A percentile compares a stretch with the other conserved stretches of the same genome.
Evolutionary conservation across 2,329 filamentous ascomycete species (phyloP).

Genomic region (Aspergillus eucalypticola): DNA sequence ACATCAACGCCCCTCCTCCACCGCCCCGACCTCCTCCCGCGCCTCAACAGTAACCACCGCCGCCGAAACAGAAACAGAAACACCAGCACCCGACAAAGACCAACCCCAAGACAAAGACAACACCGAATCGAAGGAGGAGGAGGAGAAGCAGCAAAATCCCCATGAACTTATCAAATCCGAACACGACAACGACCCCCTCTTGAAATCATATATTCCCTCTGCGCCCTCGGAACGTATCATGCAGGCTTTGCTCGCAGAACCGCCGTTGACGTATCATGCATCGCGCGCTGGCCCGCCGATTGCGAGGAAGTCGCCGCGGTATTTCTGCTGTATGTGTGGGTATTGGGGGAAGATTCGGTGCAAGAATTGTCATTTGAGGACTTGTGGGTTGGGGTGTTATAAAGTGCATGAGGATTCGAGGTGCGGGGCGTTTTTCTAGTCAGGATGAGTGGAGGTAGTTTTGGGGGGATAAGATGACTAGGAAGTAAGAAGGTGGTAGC

Average conservation of each 20-base stretch:
- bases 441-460: not conserved
- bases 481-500: not conserved
- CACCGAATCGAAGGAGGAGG: not conserved
- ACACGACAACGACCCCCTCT: constrained; percentile 44
- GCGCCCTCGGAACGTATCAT: constrained; percentile 49
- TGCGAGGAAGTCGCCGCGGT: constrained; percentile 36
- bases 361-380: constrained; percentile 48
- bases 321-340: constrained; percentile 52
- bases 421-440: constrained; percentile 45
- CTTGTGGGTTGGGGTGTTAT: constrained; percentile 52
- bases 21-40: not conserved
- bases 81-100: constrained; percentile 7
- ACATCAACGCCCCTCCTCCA: not conserved
- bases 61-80: not conserved
- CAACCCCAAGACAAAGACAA: constrained; percentile 12
- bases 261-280: constrained; percentile 50
- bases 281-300: constrained; percentile 42
- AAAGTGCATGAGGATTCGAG: constrained; percentile 50
- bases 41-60: constrained; percentile 6
- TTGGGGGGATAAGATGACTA: not conserved
- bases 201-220: constrained; percentile 44
- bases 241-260: constrained; percentile 47
- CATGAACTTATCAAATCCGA: constrained; percentile 36
- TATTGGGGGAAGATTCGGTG: constrained; percentile 54
- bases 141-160: constrained; percentile 10